Evolutionary conservation across 2,329 filamentous ascomycete species (phyloP).

Genomic region (Sporothrix curviconia): DNA sequence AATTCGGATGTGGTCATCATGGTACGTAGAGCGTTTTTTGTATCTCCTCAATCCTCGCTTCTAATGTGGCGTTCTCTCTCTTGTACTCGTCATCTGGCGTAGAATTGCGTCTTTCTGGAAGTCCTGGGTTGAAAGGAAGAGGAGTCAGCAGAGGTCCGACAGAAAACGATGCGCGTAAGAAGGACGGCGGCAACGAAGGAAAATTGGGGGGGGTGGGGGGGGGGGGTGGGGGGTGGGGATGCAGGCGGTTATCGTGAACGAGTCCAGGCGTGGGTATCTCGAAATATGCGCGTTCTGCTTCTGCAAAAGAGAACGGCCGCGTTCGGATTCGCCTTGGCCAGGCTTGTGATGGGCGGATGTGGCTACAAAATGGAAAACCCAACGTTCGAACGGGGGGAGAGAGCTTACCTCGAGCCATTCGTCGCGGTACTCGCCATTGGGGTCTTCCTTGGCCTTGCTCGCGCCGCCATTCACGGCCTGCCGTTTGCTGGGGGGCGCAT

Average conservation of each 20-base stretch:
- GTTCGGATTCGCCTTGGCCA: too few species aligned
- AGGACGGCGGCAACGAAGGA: too few species aligned
- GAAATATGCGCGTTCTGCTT: too few species aligned
- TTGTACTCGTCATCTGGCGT: constrained; percentile 97
- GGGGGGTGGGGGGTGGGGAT: too few species aligned
- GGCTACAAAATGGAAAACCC: constrained; percentile 11
- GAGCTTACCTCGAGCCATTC: constrained; percentile 60
- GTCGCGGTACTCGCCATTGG: constrained; percentile 49
- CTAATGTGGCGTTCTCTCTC: constrained; percentile 75
- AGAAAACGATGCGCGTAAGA: too few species aligned
- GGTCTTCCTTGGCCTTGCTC: constrained; percentile 46
- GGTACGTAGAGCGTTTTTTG: constrained; percentile 70
- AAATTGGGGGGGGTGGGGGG: too few species aligned
- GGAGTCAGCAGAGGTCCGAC: constrained; percentile 21
- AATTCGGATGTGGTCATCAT: constrained; percentile 87
- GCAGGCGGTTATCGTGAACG: too few species aligned
- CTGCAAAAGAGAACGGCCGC: too few species aligned
- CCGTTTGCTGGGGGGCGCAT: constrained; percentile 84
- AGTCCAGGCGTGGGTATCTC: too few species aligned
- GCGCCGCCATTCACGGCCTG: constrained; percentile 77
- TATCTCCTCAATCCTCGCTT: constrained; percentile 73
- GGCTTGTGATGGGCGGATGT: constrained; percentile 17
- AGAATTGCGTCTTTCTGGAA: constrained; percentile 95
- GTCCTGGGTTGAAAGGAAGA: constrained; percentile 51
- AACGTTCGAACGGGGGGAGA: constrained; percentile 28